Evolutionary conservation across 345 rosid species (phyloP), one percentile per base, ranked within the genome.

Genomic region (Erysimum cheiranthoides): DNA sequence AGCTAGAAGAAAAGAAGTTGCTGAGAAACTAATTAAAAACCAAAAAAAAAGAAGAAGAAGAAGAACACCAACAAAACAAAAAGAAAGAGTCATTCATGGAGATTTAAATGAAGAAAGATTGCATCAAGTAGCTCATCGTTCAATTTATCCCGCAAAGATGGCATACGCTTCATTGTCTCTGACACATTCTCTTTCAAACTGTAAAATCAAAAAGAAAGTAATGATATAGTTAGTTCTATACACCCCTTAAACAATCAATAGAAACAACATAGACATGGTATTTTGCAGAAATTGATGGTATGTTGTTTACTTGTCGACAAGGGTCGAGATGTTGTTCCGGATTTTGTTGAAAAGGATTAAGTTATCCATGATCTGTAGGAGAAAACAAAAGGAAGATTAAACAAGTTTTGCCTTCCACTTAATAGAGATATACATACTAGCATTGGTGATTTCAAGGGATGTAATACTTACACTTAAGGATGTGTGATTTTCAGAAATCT

Each of bases 161-260:
- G 97, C 98, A 91, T 91, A 85, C 79, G 88, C 83, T 83, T 84
- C 97, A 86, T 91, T 68, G 70, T 52, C 45, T 89, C 93, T 1
- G 87, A 86, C 62, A 59, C 76, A 35, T 86, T 63, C 58, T 63
- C 86, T 58, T 82, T 73, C 81, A 87, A 65, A 62, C 97, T 93
- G 91, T 75, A 80, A 68, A 0, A 53, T 53, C 64, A 43, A 60
- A 45, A 30, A 50, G 1, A 31, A 32, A 32, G 18, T 59, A 59
- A 30, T 75, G 45, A 53, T 30, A 28, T 25, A 6, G 31, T 42
- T 42, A 32, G 10, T 45, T 46, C 16, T 43, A 13, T 47, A 18
- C 1, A 1, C 25, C 25, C 25, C 34, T 39, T 71, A 14, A 35
- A 52, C 25, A 17, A 56, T 45, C 38, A 21, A 47, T 5, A 73